Percentiles rank a stretch among this genome's conserved stretches.
Evolutionary conservation across 768 basidiomycete genomes (phyloP).

Genomic region (Russula ochroleuca): DNA sequence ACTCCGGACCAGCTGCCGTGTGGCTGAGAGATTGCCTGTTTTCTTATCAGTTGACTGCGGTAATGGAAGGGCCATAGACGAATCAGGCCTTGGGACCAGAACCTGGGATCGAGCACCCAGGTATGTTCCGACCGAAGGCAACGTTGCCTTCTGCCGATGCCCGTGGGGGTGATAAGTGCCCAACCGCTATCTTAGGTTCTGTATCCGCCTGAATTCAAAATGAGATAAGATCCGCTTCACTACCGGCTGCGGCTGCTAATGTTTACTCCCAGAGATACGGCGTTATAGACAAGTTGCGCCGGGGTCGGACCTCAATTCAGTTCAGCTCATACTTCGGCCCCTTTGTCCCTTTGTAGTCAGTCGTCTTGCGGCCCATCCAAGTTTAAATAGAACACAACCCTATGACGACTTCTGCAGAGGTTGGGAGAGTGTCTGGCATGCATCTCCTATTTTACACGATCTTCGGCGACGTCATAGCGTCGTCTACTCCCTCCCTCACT

Average conservation of each 20-base stretch:
- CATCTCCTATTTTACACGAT: constrained; percentile 11
- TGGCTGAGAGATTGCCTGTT: not conserved
- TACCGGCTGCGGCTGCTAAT: not conserved
- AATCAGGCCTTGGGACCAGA: not conserved
- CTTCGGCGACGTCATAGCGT: constrained; percentile 9
- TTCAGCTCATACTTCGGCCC: not conserved
- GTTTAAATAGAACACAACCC: constrained; percentile 13
- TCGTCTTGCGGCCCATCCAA: not conserved
- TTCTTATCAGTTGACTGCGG: not conserved
- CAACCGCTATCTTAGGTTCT: not conserved
- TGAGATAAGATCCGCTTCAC: constrained; percentile 9
- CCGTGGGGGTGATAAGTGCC: not conserved
- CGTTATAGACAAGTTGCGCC: too few relatives aligned
- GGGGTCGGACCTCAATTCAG: not conserved
- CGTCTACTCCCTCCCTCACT: constrained; percentile 1
- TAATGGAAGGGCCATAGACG: not conserved
- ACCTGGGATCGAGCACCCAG: not conserved
- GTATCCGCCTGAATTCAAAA: not conserved
- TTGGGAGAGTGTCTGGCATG: constrained; percentile 8
- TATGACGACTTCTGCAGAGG: not conserved
- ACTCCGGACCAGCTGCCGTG: too few relatives aligned
- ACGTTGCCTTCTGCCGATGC: not conserved
- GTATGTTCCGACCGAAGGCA: constrained; percentile 5
- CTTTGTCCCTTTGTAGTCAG: not conserved
- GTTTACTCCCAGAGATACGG: not conserved